phyloP scores from a whole-genome alignment of 306 rosid species.

The Malus fusca region DNA sequence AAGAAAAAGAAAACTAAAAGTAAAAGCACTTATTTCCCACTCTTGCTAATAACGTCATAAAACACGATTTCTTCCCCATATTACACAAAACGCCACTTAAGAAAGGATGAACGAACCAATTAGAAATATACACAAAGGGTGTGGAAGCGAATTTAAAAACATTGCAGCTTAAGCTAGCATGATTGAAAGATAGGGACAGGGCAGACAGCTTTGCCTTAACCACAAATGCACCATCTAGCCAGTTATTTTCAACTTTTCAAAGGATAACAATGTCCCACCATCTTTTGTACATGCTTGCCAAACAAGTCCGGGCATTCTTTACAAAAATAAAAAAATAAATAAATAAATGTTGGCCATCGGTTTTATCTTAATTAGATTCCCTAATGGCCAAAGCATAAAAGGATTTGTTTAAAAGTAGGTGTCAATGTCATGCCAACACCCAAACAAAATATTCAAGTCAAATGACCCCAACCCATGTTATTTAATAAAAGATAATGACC shows the following conservation, averaged over 20 bases:
- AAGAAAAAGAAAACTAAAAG: background rate
- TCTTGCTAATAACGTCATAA: no score
- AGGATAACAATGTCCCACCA: slow-evolving; percentile 13
- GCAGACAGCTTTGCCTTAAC: background rate
- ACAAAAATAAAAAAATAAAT: no score
- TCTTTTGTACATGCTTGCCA: background rate
- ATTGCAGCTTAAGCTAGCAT: background rate
- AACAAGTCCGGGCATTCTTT: slow-evolving; percentile 1
- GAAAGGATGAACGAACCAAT: no score
- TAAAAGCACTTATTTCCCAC: no score
- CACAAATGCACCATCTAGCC: background rate
- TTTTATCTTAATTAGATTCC: background rate
- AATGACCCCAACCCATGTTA: slow-evolving; percentile 4
- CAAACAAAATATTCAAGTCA: background rate
- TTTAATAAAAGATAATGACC: background rate
- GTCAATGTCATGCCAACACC: background rate
- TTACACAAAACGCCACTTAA: no score
- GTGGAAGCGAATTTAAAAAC: background rate
- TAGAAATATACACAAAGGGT: background rate
- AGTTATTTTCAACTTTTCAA: background rate
- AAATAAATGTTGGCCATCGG: background rate
- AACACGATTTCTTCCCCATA: no score
- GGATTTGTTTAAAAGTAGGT: background rate
- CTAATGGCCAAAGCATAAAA: background rate
- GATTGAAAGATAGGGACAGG: background rate